Evolutionary conservation across 176 grass and related monocot genomes (phyloP).

Genomic region (Canna indica): DNA sequence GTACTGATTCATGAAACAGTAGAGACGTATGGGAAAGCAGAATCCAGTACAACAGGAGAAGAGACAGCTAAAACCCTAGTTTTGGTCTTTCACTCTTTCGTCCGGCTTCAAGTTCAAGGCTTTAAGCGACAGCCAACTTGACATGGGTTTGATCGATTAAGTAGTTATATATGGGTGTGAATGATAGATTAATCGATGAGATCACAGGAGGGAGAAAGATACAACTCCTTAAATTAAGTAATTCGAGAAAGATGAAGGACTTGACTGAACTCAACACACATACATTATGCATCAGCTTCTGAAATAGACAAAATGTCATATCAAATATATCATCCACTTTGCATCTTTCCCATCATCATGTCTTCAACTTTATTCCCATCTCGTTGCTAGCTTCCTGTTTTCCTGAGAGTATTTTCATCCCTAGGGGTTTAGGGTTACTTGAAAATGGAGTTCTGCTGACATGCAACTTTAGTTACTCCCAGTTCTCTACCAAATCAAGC

Average conservation of each 20-base stretch:
- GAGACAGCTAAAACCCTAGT: background rate
- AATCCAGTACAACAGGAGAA: background rate
- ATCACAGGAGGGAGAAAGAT: too few relatives aligned
- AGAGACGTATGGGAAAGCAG: background rate
- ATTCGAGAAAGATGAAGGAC: background rate
- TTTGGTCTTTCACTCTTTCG: too few relatives aligned
- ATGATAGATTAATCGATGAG: too few relatives aligned
- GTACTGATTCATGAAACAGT: background rate
- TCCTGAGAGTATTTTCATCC: background rate
- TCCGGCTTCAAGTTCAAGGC: too few relatives aligned
- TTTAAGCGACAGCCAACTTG: too few relatives aligned
- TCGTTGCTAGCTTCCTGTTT: constrained; percentile 9
- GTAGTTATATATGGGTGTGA: too few relatives aligned
- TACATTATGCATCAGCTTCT: background rate
- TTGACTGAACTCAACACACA: constrained; percentile 1
- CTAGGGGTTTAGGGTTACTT: background rate
- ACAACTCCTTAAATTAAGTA: too few relatives aligned
- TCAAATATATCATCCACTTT: constrained; percentile 12
- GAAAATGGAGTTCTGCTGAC: too few relatives aligned
- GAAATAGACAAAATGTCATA: constrained; percentile 19
- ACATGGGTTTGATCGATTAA: too few relatives aligned
- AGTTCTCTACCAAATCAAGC: too few relatives aligned
- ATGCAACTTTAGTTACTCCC: too few relatives aligned
- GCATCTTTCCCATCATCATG: constrained; percentile 21
- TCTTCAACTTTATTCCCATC: constrained; percentile 15